Percentiles rank a stretch among this genome's conserved stretches.
These are phyloP conservation scores for Cladosporium colombiae DNA, from an alignment of 2,329 filamentous ascomycete genomes.

Conservation along the genomic window DNA sequence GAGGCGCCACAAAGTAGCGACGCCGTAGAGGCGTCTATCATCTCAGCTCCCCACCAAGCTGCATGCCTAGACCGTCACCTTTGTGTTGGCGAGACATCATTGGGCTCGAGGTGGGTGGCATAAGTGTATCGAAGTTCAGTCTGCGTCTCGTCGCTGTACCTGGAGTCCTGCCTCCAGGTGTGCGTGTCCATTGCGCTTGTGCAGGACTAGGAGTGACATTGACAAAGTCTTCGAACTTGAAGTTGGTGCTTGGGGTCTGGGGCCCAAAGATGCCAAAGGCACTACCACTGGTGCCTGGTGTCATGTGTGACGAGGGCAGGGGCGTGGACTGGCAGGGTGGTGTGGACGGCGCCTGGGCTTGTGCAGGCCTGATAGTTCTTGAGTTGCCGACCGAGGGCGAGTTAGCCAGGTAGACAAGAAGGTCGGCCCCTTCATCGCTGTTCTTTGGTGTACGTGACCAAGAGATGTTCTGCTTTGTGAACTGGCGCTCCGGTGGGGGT, in stretches of 20 bases:
- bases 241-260: slow-evolving; percentile 77
- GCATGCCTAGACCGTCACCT: slow-evolving; percentile 60
- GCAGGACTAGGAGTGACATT: slow-evolving; percentile 96
- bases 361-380: slow-evolving; percentile 27
- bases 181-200: slow-evolving; percentile 74
- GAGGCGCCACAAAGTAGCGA: background rate
- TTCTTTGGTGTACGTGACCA: slow-evolving; percentile 56
- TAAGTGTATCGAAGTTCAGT: slow-evolving; percentile 79
- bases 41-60: slow-evolving; percentile 65
- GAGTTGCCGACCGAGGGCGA: slow-evolving; percentile 81
- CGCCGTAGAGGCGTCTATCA: background rate
- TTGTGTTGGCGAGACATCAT: slow-evolving; percentile 42
- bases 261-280: slow-evolving; percentile 62
- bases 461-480: slow-evolving; percentile 42
- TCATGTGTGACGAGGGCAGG: slow-evolving; percentile 84
- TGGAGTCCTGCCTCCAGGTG: slow-evolving; percentile 68
- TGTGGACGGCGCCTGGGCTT: slow-evolving; percentile 51
- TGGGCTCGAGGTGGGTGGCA: slow-evolving; percentile 55
- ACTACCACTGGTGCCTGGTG: slow-evolving; percentile 64
- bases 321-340: slow-evolving; percentile 58
- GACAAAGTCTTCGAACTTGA: slow-evolving; percentile 96
- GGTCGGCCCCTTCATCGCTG: slow-evolving; percentile 79
- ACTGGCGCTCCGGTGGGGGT: slow-evolving; percentile 58
- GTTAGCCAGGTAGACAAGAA: slow-evolving; percentile 84
- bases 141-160: slow-evolving; percentile 66